Conservation (phyloP, 331 rosid genomes). For the Phaseolus coccineus region DNA sequence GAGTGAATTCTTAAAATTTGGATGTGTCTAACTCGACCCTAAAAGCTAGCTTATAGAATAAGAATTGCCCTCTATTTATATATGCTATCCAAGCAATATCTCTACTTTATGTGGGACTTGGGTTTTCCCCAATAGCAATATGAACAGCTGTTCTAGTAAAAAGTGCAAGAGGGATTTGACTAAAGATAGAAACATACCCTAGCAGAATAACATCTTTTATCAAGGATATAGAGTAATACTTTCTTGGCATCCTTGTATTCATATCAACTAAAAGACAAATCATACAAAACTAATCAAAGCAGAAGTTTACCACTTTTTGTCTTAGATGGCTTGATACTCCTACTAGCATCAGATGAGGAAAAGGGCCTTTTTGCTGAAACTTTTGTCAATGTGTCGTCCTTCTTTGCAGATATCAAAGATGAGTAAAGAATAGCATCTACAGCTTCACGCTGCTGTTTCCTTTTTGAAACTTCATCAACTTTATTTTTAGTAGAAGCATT, state of each 20-base stretch:
- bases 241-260: constrained; percentile 29
- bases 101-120: background rate
- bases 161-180: background rate
- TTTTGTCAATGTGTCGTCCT: constrained; percentile 57
- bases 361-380: constrained; percentile 56
- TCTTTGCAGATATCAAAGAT: constrained; percentile 81
- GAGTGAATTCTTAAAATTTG: background rate
- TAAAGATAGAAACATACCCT: constrained; percentile 15
- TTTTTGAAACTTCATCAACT: constrained; percentile 66
- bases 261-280: constrained; percentile 30
- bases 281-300: constrained; percentile 42
- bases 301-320: constrained; percentile 60
- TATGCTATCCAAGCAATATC: background rate
- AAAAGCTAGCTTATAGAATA: background rate
- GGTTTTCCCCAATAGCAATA: background rate
- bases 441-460: constrained; percentile 92
- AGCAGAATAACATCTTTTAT: background rate
- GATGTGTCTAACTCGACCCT: background rate
- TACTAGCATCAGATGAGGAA: constrained; percentile 57
- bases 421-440: constrained; percentile 90
- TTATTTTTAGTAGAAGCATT: constrained; percentile 50
- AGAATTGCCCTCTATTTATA: background rate
- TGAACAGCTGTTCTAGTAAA: background rate
- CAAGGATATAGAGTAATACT: constrained; percentile 16
- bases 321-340: constrained; percentile 63